Evolutionary conservation across 441 rosid genomes (phyloP).

Genomic region (Corymbia citriodora): DNA sequence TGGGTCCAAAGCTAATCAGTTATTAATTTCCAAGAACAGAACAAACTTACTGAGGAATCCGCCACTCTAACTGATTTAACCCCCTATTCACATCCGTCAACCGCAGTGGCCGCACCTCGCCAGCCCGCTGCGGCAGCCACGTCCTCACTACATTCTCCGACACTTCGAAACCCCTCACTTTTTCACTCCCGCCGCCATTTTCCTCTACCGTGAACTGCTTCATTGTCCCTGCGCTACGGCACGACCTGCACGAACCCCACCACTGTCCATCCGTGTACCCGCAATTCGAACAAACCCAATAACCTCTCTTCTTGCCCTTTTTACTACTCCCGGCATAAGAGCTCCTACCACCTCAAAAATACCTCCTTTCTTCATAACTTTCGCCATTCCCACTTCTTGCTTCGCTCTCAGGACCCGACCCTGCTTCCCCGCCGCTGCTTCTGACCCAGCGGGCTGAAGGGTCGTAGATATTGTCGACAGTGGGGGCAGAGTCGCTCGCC

Average conservation of each 20-base stretch:
- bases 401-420: background rate
- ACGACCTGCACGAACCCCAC: constrained; percentile 81
- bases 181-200: constrained; percentile 13
- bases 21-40: background rate
- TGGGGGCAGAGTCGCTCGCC: background rate
- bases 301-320: constrained; percentile 49
- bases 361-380: background rate
- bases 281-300: constrained; percentile 67
- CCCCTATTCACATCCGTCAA: constrained; percentile 54
- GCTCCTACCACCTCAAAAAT: constrained; percentile 4
- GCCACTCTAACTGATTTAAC: constrained; percentile 49
- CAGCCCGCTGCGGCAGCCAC: constrained; percentile 57
- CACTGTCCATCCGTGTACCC: constrained; percentile 74
- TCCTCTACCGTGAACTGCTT: constrained; percentile 35
- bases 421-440: background rate
- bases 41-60: constrained; percentile 59
- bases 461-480: constrained; percentile 11
- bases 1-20: background rate
- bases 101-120: constrained; percentile 40
- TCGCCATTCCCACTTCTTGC: background rate
- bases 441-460: background rate
- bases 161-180: constrained; percentile 29
- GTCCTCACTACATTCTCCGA: constrained; percentile 35
- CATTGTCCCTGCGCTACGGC: constrained; percentile 50
- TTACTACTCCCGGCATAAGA: constrained; percentile 15